Percentiles rank a stretch among this genome's conserved stretches.
Conservation (phyloP, 1,284 basidiomycete species). For the Marasmius sp. region DNA sequence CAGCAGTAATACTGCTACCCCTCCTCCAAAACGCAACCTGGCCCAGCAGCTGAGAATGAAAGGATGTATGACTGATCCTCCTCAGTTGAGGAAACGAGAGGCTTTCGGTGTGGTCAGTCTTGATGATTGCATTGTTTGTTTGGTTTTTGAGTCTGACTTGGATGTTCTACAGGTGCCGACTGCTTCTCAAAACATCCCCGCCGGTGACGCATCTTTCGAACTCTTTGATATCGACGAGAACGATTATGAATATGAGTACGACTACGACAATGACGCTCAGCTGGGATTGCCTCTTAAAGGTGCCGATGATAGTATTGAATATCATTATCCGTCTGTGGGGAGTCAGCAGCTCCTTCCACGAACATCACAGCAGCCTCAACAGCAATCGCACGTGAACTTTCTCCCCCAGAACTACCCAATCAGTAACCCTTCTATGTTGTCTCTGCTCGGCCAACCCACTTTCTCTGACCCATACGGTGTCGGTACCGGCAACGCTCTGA, state of each 20-base stretch:
- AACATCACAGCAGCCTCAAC: conserved; percentile 13
- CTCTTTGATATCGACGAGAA: conserved; percentile 76
- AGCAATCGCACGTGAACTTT: conserved; percentile 22
- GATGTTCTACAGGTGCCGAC: conserved; percentile 27
- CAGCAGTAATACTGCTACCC: conserved; percentile 48
- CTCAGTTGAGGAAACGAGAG: conserved; percentile 62
- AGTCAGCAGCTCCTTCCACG: conserved; percentile 12
- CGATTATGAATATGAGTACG: conserved; percentile 48
- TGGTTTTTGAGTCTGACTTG: conserved; percentile 2
- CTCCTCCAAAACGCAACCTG: conserved; percentile 62
- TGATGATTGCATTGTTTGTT: conserved; percentile 1
- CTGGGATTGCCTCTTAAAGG: conserved; percentile 22
- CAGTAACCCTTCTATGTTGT: conserved; percentile 30
- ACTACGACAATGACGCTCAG: conserved; percentile 27
- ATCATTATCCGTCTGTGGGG: conserved; percentile 15
- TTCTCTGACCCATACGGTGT: conserved; percentile 35
- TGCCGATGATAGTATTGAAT: conserved; percentile 13
- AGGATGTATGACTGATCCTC: conserved; percentile 72
- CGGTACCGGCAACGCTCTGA: conserved; percentile 22
- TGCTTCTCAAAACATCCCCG: conserved; percentile 27
- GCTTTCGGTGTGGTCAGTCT: conserved; percentile 45
- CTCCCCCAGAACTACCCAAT: conserved; percentile 39
- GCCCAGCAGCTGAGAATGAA: conserved; percentile 60
- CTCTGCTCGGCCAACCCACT: conserved; percentile 18
- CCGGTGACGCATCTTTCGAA: conserved; percentile 44